Conservation (phyloP, 768 basidiomycete genomes). For the Zangia roseola region DNA sequence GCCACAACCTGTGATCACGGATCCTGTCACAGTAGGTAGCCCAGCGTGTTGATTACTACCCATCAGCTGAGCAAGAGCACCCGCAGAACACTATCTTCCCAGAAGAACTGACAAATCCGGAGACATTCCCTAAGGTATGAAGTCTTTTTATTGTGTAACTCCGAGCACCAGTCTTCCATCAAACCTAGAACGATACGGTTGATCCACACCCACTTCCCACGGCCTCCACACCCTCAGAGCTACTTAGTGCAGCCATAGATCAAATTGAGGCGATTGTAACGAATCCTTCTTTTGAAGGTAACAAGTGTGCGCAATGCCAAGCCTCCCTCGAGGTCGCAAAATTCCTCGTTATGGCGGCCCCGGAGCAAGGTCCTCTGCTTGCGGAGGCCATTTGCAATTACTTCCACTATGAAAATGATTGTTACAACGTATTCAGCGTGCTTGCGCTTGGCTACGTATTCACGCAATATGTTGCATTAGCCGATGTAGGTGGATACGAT, state of each 20-base stretch:
- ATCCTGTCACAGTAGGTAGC: slow-evolving; percentile 54
- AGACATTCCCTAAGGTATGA: slow-evolving; percentile 47
- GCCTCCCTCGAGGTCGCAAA: slow-evolving; percentile 40
- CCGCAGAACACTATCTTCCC: slow-evolving; percentile 55
- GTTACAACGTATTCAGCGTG: slow-evolving; percentile 33
- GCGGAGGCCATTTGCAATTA: slow-evolving; percentile 40
- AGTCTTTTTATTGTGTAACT: too few species aligned
- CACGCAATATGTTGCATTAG: slow-evolving; percentile 45
- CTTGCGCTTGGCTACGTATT: slow-evolving; percentile 40
- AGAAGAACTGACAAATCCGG: slow-evolving; percentile 57
- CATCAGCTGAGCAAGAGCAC: background rate
- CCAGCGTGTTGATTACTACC: too few species aligned
- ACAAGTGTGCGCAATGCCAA: slow-evolving; percentile 38
- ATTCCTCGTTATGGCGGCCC: slow-evolving; percentile 41
- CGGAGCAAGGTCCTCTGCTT: slow-evolving; percentile 41
- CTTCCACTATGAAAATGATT: slow-evolving; percentile 37
- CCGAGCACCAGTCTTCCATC: background rate
- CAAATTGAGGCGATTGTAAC: slow-evolving; percentile 37
- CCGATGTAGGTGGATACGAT: slow-evolving; percentile 45
- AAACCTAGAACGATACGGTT: slow-evolving; percentile 36
- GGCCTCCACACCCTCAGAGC: slow-evolving; percentile 24
- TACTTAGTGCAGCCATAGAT: slow-evolving; percentile 38
- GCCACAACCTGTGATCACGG: slow-evolving; percentile 67
- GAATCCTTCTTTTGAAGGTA: slow-evolving; percentile 35
- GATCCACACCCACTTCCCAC: slow-evolving; percentile 46